phyloP scores from a whole-genome alignment of 345 rosid species.

The Garcia nutans region DNA sequence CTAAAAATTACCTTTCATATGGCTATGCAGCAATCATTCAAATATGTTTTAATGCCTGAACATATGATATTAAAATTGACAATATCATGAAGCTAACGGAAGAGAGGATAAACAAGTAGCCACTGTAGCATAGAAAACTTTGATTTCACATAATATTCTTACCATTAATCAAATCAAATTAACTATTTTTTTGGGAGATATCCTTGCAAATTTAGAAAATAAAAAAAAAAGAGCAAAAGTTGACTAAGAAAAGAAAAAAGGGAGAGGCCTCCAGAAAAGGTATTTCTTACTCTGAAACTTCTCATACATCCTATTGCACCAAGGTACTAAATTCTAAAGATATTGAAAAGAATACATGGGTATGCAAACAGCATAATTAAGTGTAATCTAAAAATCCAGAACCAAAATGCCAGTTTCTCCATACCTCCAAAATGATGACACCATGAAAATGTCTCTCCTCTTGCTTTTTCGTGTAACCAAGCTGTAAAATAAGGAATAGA shows the following conservation, averaged over 20 bases:
- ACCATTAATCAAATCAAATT: not conserved
- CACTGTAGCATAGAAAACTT: not conserved
- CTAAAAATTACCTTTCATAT: not conserved
- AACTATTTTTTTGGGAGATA: not conserved
- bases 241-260: too few relatives aligned
- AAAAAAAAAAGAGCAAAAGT: too few relatives aligned
- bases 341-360: not conserved
- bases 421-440: constrained; percentile 91
- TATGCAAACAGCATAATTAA: not conserved
- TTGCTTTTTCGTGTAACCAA: constrained; percentile 93
- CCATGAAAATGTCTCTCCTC: constrained; percentile 96
- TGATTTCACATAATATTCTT: not conserved
- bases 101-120: not conserved
- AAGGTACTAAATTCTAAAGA: not conserved
- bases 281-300: not conserved
- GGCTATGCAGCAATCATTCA: not conserved
- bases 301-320: not conserved
- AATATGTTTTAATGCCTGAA: constrained; percentile 3
- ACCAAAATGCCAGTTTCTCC: not conserved
- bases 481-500: constrained; percentile 47
- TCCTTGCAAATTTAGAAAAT: not conserved
- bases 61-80: not conserved
- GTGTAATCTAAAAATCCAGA: not conserved
- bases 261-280: not conserved
- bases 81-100: not conserved